phyloP scores from a whole-genome alignment of 306 rosid genomes.

The Trifolium subterraneum region DNA sequence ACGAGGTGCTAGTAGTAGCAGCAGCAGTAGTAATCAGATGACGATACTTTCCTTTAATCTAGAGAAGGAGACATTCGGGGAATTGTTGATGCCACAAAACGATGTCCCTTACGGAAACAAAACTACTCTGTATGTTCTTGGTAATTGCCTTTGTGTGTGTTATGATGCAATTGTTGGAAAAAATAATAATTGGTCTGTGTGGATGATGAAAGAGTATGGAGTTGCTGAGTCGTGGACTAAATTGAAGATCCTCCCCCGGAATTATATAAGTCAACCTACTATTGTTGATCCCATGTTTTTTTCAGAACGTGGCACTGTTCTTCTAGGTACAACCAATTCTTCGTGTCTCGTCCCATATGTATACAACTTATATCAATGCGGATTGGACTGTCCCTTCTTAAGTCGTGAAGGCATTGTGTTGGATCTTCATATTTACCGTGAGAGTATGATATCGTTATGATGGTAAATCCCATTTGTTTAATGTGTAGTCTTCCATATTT shows the following conservation, averaged over 20 bases:
- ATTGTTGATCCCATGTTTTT: neutral
- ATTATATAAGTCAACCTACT: too few species aligned
- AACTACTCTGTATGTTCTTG: neutral
- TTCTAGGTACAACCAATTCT: neutral
- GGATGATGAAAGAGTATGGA: conserved; percentile 39
- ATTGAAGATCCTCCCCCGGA: neutral
- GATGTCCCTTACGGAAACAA: neutral
- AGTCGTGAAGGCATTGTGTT: too few species aligned
- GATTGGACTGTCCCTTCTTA: neutral
- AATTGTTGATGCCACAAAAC: neutral
- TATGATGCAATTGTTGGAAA: neutral
- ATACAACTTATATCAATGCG: neutral
- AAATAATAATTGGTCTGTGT: conserved; percentile 6
- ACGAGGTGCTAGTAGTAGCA: neutral
- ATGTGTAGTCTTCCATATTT: too few species aligned
- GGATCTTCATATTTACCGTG: too few species aligned
- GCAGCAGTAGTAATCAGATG: neutral
- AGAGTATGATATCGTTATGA: too few species aligned
- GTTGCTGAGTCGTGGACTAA: conserved; percentile 36
- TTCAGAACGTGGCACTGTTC: neutral
- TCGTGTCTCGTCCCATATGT: neutral
- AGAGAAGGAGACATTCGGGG: conserved; percentile 11
- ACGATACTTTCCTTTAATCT: conserved; percentile 24
- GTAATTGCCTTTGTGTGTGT: conserved; percentile 24
- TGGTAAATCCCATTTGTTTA: too few species aligned